Base-by-base conservation (phyloP, 2,329 filamentous ascomycete genomes). In the Aureobasidium melanogenum region DNA sequence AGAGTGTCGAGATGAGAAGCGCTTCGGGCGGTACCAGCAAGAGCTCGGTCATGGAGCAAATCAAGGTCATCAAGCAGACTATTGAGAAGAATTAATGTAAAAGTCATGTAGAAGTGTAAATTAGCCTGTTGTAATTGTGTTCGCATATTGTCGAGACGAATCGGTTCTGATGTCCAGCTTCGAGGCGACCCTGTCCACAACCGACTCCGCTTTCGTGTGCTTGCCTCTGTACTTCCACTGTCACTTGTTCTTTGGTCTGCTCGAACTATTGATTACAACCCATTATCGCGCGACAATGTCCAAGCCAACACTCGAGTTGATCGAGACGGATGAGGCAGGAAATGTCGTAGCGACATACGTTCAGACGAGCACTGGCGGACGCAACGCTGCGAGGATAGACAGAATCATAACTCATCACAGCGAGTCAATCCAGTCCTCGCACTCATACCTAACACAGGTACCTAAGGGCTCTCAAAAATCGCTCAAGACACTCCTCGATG, bases 1-100 rank as follows among this genome's bases (percentile, higher is more conserved):
- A 83, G 65, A 89, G 87, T 63, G 89, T 96, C 7, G 91, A 96
- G 80, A 82, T 88, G 78, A 84, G 88, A 69, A 82, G 84, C 44
- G 86, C 89, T 2, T 85, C 85, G 66, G 91, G 91, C 26, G 89
- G 90, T 30, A 94, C 89, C 26, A 91, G 88, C 77, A 85, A 82
- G 75, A 81, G 81, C 14, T 81, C 83, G 26, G 86, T 88, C 7
- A 68, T 82, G 65, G 80, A 87, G 75, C 85, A 89, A 76, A 81
- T 88, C 65, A 75, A 81, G 68, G 80, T 76, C 26, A 68, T 80
- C 65, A 79, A 79, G 69, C 69, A 74, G 70, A 71, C 70, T 10
- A 68, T 79, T 39, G 70, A 70, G 43, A 63, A 58, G 30, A 59
- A 63, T 26, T 62, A 48, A 36, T 38, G 28, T 26, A 30, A 44